Evolutionary conservation across 257 asterid genomes (phyloP).

Genomic region (Solanum chiquidenum): DNA sequence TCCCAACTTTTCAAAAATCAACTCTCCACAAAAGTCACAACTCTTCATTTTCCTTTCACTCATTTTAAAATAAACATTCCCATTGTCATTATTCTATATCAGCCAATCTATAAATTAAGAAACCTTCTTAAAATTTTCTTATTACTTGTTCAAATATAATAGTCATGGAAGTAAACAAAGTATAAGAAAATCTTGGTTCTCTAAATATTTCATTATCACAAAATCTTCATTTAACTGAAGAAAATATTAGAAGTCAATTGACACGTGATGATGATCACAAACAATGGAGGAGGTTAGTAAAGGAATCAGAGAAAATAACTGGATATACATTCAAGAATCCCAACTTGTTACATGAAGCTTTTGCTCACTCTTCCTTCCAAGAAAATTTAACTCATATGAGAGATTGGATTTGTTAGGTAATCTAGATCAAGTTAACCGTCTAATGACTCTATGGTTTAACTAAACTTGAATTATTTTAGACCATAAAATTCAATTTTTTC

Average conservation of each 20-base stretch:
- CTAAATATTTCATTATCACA: not conserved
- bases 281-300: not conserved
- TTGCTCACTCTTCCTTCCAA: constrained; percentile 21
- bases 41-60: too few relatives aligned
- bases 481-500: too few relatives aligned
- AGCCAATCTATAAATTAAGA: too few relatives aligned
- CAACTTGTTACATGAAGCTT: constrained; percentile 13
- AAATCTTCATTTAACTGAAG: not conserved
- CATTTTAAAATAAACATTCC: too few relatives aligned
- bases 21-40: too few relatives aligned
- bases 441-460: too few relatives aligned
- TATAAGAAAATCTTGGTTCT: not conserved
- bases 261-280: not conserved
- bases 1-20: too few relatives aligned
- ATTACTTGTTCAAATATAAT: too few relatives aligned
- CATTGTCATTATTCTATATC: too few relatives aligned
- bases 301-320: not conserved
- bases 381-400: constrained; percentile 7
- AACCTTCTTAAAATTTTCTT: too few relatives aligned
- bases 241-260: not conserved
- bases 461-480: too few relatives aligned
- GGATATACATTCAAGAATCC: constrained; percentile 27
- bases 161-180: not conserved
- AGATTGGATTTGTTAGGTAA: constrained; percentile 30
- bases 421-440: too few relatives aligned